Evolutionary conservation across 164 flowering plant genomes (phyloP).

Genomic region (Tinospora cordifolia): DNA sequence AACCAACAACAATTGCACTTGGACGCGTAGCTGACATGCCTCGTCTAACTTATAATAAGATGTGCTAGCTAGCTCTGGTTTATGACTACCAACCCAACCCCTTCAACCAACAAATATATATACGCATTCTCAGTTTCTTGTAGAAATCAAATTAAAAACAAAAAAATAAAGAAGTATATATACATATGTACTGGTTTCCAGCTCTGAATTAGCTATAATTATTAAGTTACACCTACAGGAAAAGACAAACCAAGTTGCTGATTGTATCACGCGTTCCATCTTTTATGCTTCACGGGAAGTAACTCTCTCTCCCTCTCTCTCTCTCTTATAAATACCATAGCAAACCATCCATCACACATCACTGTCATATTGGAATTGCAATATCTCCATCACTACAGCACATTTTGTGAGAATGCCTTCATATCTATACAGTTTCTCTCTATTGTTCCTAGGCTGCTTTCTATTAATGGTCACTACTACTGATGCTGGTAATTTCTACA

Average conservation of each 20-base stretch:
- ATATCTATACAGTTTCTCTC: neutral
- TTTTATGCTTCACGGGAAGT: neutral
- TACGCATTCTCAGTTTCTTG: neutral
- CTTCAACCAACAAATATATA: too few relatives aligned
- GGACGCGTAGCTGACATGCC: too few relatives aligned
- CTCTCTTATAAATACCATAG: neutral
- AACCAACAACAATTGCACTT: too few relatives aligned
- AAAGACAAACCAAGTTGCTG: neutral
- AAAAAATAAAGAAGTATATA: neutral
- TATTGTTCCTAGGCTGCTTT: neutral
- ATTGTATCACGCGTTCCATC: neutral
- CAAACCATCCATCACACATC: neutral
- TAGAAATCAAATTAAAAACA: neutral
- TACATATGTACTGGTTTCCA: neutral
- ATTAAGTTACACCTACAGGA: neutral
- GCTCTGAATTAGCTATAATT: neutral
- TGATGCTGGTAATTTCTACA: slow-evolving; percentile 18
- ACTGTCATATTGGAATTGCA: too few relatives aligned
- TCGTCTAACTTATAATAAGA: too few relatives aligned
- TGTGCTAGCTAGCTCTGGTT: too few relatives aligned
- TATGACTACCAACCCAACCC: too few relatives aligned
- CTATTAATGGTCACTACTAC: slow-evolving; percentile 1
- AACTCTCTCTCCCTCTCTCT: neutral
- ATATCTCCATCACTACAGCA: neutral
- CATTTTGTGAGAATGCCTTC: neutral